A percentile compares a stretch with the other conserved stretches of the same genome.
Conservation (phyloP, 2,329 filamentous ascomycete species). For the Fulvia fulva region DNA sequence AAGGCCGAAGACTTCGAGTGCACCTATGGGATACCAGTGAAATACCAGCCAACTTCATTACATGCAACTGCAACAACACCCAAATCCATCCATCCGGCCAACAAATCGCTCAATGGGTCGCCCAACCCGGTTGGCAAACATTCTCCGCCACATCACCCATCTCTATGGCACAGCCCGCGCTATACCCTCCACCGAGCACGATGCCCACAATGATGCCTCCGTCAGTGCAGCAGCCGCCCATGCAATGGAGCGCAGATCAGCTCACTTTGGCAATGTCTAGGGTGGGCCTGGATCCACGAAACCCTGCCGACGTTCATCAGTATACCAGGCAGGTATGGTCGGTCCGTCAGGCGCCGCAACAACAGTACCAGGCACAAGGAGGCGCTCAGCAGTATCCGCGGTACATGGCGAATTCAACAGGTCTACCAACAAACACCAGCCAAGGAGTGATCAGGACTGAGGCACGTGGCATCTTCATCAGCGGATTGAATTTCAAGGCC, state of each 20-base stretch:
- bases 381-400: conserved; percentile 7
- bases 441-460: conserved; percentile 25
- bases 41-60: conserved; percentile 12
- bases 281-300: conserved; percentile 6
- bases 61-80: conserved; percentile 24
- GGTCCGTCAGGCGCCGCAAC: conserved; percentile 4
- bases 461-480: conserved; percentile 30
- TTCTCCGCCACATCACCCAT: conserved; percentile 11
- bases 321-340: conserved; percentile 5
- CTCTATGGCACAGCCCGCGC: conserved; percentile 1
- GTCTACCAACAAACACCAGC: conserved; percentile 26
- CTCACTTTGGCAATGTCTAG: conserved; percentile 10
- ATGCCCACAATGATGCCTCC: not conserved
- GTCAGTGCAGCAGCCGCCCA: not conserved
- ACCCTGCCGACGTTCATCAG: conserved; percentile 6
- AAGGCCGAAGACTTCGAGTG: conserved; percentile 20
- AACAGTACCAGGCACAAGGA: not conserved
- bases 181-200: conserved; percentile 3
- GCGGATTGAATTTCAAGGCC: conserved; percentile 27
- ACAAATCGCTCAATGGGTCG: conserved; percentile 16
- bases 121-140: conserved; percentile 20
- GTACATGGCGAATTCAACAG: conserved; percentile 20
- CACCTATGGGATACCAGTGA: conserved; percentile 30
- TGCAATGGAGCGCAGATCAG: conserved; percentile 6
- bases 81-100: conserved; percentile 10